Conservation (phyloP, 2,329 filamentous ascomycete species). For the Fusarium globosum region DNA sequence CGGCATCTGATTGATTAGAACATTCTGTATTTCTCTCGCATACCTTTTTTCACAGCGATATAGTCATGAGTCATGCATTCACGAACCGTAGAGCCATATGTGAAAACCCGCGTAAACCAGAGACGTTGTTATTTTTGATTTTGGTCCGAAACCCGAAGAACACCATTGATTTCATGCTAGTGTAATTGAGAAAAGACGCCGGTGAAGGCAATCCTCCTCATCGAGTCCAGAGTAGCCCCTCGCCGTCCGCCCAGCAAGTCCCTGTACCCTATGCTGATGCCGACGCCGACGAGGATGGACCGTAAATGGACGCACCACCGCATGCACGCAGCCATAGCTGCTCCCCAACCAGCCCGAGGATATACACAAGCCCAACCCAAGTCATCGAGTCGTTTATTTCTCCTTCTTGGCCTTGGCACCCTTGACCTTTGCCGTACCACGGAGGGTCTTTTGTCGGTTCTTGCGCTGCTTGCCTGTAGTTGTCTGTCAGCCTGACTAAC, state of each 20-base stretch:
- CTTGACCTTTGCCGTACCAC: conserved; percentile 98
- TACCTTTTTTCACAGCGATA: background rate
- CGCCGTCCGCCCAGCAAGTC: conserved; percentile 43
- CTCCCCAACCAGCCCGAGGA: conserved; percentile 46
- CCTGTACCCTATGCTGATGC: conserved; percentile 42
- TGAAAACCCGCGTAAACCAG: conserved; percentile 19
- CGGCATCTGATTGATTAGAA: conserved; percentile 10
- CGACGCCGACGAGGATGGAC: conserved; percentile 39
- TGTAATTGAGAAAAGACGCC: conserved; percentile 50
- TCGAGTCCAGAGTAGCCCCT: conserved; percentile 45
- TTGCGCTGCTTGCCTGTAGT: conserved; percentile 98
- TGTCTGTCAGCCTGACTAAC: conserved; percentile 14
- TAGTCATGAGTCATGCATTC: conserved; percentile 21
- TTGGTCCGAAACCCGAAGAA: conserved; percentile 54
- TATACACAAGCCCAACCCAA: conserved; percentile 47
- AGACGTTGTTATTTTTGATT: conserved; percentile 45
- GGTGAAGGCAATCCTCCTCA: conserved; percentile 45
- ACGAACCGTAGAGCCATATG: background rate
- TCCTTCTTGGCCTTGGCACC: conserved; percentile 95
- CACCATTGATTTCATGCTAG: conserved; percentile 58
- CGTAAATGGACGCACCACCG: conserved; percentile 42
- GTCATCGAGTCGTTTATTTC: conserved; percentile 70
- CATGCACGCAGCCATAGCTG: conserved; percentile 45
- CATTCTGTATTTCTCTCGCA: background rate
- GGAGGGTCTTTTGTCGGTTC: conserved; percentile 99